Conservation (phyloP, 192 early-diverging fungal genomes). For the Gorgonomyces haynaldii region DNA sequence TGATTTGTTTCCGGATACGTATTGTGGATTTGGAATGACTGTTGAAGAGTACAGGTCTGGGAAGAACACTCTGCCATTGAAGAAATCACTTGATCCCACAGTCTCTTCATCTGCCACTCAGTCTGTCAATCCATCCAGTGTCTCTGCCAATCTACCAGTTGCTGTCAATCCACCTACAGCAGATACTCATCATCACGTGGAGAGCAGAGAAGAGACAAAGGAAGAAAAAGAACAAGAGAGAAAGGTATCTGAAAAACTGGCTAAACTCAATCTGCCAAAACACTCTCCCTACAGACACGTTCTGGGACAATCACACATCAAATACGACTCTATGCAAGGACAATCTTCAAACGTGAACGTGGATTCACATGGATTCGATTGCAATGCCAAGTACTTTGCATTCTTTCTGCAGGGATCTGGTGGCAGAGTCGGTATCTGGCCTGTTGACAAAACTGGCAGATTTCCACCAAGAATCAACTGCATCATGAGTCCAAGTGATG, state of each 20-base stretch:
- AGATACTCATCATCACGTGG: no score
- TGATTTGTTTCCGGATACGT: constrained; percentile 79
- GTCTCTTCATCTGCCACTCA: no score
- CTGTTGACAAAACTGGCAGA: constrained; percentile 51
- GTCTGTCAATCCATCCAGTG: no score
- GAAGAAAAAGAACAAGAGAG: neutral
- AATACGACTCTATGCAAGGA: constrained; percentile 46
- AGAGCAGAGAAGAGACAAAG: neutral
- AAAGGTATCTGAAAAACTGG: neutral
- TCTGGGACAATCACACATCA: constrained; percentile 34
- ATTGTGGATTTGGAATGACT: constrained; percentile 28
- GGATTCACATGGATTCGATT: constrained; percentile 13
- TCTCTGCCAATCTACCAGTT: no score
- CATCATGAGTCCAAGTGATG: constrained; percentile 45
- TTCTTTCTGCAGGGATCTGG: constrained; percentile 66
- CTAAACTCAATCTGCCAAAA: constrained; percentile 22
- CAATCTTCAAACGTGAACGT: neutral
- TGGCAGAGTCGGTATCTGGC: constrained; percentile 63
- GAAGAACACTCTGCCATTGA: neutral
- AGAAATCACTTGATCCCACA: constrained; percentile 36
- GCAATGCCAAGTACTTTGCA: constrained; percentile 51
- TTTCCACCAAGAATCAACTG: constrained; percentile 45
- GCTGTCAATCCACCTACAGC: no score
- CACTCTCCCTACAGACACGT: constrained; percentile 35
- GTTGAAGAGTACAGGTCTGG: constrained; percentile 50